Evolutionary conservation across 2,329 filamentous ascomycete genomes (phyloP).

Genomic region (Nothophoma quercina): DNA sequence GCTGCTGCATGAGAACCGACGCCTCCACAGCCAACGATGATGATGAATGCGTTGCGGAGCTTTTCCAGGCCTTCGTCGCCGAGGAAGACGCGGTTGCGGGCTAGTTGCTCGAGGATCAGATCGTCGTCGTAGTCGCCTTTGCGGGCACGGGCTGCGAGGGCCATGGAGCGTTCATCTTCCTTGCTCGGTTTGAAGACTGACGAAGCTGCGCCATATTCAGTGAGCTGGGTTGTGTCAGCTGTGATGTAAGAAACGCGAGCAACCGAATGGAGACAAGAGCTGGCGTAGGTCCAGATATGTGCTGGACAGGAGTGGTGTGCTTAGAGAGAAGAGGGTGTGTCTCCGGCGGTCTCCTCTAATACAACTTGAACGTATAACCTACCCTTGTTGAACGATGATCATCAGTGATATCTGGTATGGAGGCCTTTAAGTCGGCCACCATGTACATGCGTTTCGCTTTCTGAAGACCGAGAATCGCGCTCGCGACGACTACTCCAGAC

Average conservation of each 20-base stretch:
- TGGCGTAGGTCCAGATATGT: too few relatives aligned
- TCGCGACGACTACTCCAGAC: conserved; percentile 57
- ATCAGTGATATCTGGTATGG: conserved; percentile 64
- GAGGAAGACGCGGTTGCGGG: conserved; percentile 90
- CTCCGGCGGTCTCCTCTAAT: too few relatives aligned
- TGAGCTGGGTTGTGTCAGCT: conserved; percentile 62
- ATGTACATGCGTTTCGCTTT: conserved; percentile 62
- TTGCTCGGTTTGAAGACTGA: conserved; percentile 49
- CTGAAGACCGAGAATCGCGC: conserved; percentile 65
- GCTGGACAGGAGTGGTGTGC: too few relatives aligned
- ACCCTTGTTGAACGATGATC: conserved; percentile 61
- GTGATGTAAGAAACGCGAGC: conserved; percentile 27
- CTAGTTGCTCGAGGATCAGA: conserved; percentile 91
- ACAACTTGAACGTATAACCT: conserved; percentile 28
- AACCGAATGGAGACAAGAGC: not conserved
- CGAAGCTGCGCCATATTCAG: conserved; percentile 65
- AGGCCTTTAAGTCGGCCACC: conserved; percentile 66
- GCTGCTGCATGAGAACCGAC: conserved; percentile 92
- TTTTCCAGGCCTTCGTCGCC: conserved; percentile 80
- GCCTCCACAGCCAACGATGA: conserved; percentile 92
- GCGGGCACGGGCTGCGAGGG: conserved; percentile 66
- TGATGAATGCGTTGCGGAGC: conserved; percentile 81
- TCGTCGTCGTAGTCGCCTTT: conserved; percentile 73
- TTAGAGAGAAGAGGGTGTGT: not conserved
- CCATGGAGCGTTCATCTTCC: conserved; percentile 66